These are phyloP conservation scores for Aspergillus sp. DNA, from an alignment of 2,329 filamentous ascomycete species.

Conservation along the genomic window DNA sequence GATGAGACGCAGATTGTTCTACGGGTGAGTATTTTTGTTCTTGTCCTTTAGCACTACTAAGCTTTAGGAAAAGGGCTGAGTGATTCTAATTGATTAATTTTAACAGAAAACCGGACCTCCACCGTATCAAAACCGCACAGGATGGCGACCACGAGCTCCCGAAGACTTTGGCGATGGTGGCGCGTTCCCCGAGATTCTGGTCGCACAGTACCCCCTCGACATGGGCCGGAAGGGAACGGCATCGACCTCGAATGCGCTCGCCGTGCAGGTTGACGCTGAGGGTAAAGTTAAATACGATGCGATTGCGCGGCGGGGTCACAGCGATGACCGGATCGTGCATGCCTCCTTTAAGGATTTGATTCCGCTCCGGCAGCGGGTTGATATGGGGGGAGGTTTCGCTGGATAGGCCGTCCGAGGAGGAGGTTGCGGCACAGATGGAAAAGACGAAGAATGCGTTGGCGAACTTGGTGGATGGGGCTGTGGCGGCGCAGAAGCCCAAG, in stretches of 20 bases:
- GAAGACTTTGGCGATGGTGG: slow-evolving; percentile 97
- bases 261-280: slow-evolving; percentile 84
- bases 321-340: slow-evolving; percentile 79
- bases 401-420: slow-evolving; percentile 75
- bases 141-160: slow-evolving; percentile 82
- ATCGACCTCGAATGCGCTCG: slow-evolving; percentile 75
- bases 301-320: slow-evolving; percentile 84
- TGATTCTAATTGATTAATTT: not conserved
- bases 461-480: slow-evolving; percentile 74
- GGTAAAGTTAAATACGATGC: slow-evolving; percentile 96
- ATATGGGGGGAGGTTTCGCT: slow-evolving; percentile 90
- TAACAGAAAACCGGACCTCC: slow-evolving; percentile 72
- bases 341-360: slow-evolving; percentile 97
- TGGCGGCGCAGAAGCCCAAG: slow-evolving; percentile 92
- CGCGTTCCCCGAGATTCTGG: slow-evolving; percentile 87
- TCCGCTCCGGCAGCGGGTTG: slow-evolving; percentile 83
- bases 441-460: slow-evolving; percentile 83
- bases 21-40: slow-evolving; percentile 47
- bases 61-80: not conserved
- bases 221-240: slow-evolving; percentile 78
- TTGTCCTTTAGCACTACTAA: slow-evolving; percentile 6
- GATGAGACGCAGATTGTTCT: slow-evolving; percentile 83
- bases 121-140: slow-evolving; percentile 76
- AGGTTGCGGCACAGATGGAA: slow-evolving; percentile 78
- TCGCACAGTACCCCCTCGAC: slow-evolving; percentile 92